Conservation (phyloP, 345 rosid genomes). For the Citrus cavaleriei region DNA sequence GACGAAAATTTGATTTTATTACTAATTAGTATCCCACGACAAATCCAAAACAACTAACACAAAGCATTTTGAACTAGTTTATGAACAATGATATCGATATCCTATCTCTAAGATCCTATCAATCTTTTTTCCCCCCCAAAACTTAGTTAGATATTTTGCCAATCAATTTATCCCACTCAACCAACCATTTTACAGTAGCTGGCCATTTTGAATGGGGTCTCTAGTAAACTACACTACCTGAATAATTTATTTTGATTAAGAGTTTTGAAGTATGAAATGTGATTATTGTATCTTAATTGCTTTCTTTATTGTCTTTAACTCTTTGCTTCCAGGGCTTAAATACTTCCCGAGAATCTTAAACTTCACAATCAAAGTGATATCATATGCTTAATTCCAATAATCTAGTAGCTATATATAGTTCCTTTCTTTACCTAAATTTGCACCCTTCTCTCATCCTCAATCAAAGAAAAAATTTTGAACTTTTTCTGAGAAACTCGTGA, state of each 20-base stretch:
- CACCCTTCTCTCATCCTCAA: background rate
- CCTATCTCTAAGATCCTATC: no score
- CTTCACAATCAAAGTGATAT: conserved; percentile 21
- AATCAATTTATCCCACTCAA: no score
- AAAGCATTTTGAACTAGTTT: no score
- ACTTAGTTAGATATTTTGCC: no score
- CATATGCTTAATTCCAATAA: background rate
- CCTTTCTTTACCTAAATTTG: background rate
- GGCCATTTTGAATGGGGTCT: background rate
- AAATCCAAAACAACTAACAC: no score
- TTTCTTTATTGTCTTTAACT: conserved; percentile 8
- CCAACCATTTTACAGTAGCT: background rate
- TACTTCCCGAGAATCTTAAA: conserved; percentile 17
- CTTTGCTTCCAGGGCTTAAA: conserved; percentile 19
- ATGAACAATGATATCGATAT: no score
- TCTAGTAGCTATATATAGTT: background rate
- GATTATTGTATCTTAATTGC: background rate
- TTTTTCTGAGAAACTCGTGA: background rate
- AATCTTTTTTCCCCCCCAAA: fast-evolving
- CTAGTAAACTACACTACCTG: background rate
- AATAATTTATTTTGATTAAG: background rate
- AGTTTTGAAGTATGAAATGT: background rate
- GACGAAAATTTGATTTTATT: no score
- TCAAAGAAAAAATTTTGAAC: background rate
- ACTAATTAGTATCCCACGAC: no score